A percentile compares a stretch with the other conserved stretches of the same genome.
Evolutionary conservation across 805 yeast genomes (phyloP).

Genomic region (Wickerhamiella brachini): DNA sequence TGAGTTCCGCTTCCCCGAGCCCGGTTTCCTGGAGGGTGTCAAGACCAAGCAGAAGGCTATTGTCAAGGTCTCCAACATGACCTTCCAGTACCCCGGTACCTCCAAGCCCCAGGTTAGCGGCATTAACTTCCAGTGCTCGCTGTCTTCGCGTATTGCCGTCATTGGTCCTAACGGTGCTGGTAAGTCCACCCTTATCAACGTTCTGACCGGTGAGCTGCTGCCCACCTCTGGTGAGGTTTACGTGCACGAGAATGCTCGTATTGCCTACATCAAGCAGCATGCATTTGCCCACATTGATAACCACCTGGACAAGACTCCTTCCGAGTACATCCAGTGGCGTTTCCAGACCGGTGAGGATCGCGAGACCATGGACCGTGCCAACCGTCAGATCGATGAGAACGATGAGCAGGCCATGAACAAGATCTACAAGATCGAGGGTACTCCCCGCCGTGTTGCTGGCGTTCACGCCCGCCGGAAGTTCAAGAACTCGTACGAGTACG

Average conservation of each 20-base stretch:
- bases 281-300: constrained; percentile 99
- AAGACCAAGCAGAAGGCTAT: constrained; percentile 90
- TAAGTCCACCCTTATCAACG: constrained; percentile 86
- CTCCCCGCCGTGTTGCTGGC: constrained; percentile 93
- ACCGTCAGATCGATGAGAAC: constrained; percentile 91
- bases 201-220: constrained; percentile 89
- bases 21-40: constrained; percentile 95
- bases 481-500: constrained; percentile 99
- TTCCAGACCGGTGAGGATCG: constrained; percentile 99
- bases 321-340: constrained; percentile 99
- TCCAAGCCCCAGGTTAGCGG: constrained; percentile 62
- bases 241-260: constrained; percentile 99
- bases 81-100: constrained; percentile 84
- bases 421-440: constrained; percentile 97
- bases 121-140: constrained; percentile 80
- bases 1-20: constrained; percentile 97
- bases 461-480: constrained; percentile 97
- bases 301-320: constrained; percentile 98
- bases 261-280: constrained; percentile 99
- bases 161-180: constrained; percentile 99
- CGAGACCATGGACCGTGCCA: constrained; percentile 99
- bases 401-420: constrained; percentile 99
- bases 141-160: constrained; percentile 94
- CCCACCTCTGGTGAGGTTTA: constrained; percentile 98
- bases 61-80: constrained; percentile 71